These are phyloP conservation scores for Tricholoma sp. DNA, from an alignment of 768 basidiomycete species.

Conservation along the genomic window DNA sequence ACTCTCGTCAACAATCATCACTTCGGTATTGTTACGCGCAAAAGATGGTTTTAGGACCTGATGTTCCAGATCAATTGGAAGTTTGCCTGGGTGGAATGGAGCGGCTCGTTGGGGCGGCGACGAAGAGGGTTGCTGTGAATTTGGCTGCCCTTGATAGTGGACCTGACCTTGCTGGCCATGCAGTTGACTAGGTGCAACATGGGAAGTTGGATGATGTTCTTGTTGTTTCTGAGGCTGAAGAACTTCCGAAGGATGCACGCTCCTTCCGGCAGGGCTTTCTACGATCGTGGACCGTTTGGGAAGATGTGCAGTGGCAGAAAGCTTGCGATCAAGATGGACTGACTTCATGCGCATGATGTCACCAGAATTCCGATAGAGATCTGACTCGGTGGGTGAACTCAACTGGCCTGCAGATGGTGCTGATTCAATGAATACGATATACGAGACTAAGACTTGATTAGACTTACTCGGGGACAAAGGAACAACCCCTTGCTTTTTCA, in stretches of 20 bases:
- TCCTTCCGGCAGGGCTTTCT: constrained; percentile 88
- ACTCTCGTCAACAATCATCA: constrained; percentile 85
- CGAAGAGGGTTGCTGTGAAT: constrained; percentile 23
- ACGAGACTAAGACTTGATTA: not conserved
- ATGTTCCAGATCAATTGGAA: constrained; percentile 30
- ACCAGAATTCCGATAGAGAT: constrained; percentile 80
- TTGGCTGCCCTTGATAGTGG: constrained; percentile 28
- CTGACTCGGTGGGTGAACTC: constrained; percentile 42
- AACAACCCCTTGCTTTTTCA: constrained; percentile 87
- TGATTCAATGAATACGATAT: constrained; percentile 15
- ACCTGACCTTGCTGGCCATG: constrained; percentile 28
- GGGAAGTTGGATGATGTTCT: constrained; percentile 30
- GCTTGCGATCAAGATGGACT: constrained; percentile 90
- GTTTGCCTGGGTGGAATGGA: constrained; percentile 34
- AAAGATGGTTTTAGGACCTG: constrained; percentile 61
- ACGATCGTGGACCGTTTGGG: constrained; percentile 95
- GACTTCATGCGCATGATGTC: constrained; percentile 96
- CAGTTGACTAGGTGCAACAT: constrained; percentile 26
- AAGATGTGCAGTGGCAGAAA: constrained; percentile 87
- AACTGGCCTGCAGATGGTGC: constrained; percentile 22
- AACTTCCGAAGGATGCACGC: constrained; percentile 69
- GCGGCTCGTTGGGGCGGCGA: constrained; percentile 25
- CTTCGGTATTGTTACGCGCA: constrained; percentile 76
- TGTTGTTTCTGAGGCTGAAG: constrained; percentile 43
- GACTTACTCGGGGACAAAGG: constrained; percentile 69